Evolutionary conservation across 1,284 basidiomycete genomes (phyloP), one percentile per base, ranked within the genome.

Genomic region (Xerocomus amazonicus): DNA sequence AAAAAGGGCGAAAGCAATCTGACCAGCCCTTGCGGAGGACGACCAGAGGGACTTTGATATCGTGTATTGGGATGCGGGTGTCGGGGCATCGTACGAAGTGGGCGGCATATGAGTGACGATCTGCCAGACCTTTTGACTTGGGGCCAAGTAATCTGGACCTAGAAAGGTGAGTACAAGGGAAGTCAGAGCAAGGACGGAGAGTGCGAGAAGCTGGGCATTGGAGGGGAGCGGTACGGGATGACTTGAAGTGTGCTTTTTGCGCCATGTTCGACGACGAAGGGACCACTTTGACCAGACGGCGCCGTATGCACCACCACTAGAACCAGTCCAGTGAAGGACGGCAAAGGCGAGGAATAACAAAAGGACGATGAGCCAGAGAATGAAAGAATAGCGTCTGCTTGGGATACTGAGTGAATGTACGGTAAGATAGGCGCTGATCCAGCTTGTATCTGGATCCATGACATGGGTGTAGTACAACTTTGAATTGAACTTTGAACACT

Each of bases 11-110:
- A 90, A 92, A 2, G 87, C 82, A 50, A 92, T 84, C 52, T 87
- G 73, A 1, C 91, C 91, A 9, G 83, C 79, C 19, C 91, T 75
- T 28, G 80, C 81, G 14, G 84, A 87, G 0, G 81, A 73, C 0
- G 89, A 87, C 91, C 91, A 94, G 71, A 83, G 83, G 3, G 84
- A 78, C 65, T 90, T 90, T 45, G 69, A 57, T 60, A 93, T 83
- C 45, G 81, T 80, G 67, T 84, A 81, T 56, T 78, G 70, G 3
- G 81, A 76, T 23, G 52, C 52, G 58, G 68, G 72, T 4, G 60
- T 47, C 14, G 62, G 60, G 6, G 57, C 48, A 38, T 69, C 59
- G 43, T 70, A 69, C 27, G 49, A 28, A 27, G 46, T 52, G n/a
- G 45, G 46, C 13, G 14, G n/a, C 4, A 50, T 32, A 43, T 56